A percentile compares a stretch with the other conserved stretches of the same genome.
Evolutionary conservation across 2,329 filamentous ascomycete genomes (phyloP).

Genomic region (Phaeosphaeriaceae sp.): DNA sequence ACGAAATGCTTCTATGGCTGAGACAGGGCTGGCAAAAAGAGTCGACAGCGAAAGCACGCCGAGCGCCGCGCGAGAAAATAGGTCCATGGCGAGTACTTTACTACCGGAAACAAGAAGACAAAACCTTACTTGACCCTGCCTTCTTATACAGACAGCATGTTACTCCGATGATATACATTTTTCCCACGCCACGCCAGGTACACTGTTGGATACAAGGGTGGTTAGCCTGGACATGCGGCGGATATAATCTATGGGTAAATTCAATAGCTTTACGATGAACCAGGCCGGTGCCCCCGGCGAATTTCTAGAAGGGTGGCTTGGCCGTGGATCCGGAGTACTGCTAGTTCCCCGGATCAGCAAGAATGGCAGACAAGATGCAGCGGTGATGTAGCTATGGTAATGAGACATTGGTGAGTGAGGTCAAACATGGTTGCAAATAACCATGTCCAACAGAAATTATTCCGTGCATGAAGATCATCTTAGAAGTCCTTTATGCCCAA

Average conservation of each 20-base stretch:
- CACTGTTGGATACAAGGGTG: constrained; percentile 30
- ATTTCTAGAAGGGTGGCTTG: constrained; percentile 28
- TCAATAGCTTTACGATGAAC: constrained; percentile 7
- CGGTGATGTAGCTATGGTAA: background rate
- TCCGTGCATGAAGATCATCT: constrained; percentile 16
- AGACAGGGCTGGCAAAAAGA: constrained; percentile 24
- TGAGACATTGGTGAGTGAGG: background rate
- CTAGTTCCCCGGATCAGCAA: background rate
- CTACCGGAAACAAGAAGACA: too few relatives aligned
- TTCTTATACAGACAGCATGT: constrained; percentile 8
- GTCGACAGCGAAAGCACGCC: constrained; percentile 33
- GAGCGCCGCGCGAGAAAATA: constrained; percentile 33
- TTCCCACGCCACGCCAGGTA: too few relatives aligned
- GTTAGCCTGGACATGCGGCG: constrained; percentile 19
- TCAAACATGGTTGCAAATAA: background rate
- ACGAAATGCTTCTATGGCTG: constrained; percentile 52
- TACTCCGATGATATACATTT: constrained; percentile 15
- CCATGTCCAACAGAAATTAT: constrained; percentile 28
- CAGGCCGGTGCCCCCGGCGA: constrained; percentile 12
- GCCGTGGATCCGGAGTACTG: constrained; percentile 6
- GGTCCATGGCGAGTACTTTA: constrained; percentile 30
- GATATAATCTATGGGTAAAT: constrained; percentile 43
- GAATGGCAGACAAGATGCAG: background rate
- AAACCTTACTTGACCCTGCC: constrained; percentile 8
- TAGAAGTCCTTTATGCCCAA: too few relatives aligned